Percentiles rank a stretch among this genome's conserved stretches.
phyloP scores from a whole-genome alignment of 306 rosid genomes.

The Arachis stenosperma region DNA sequence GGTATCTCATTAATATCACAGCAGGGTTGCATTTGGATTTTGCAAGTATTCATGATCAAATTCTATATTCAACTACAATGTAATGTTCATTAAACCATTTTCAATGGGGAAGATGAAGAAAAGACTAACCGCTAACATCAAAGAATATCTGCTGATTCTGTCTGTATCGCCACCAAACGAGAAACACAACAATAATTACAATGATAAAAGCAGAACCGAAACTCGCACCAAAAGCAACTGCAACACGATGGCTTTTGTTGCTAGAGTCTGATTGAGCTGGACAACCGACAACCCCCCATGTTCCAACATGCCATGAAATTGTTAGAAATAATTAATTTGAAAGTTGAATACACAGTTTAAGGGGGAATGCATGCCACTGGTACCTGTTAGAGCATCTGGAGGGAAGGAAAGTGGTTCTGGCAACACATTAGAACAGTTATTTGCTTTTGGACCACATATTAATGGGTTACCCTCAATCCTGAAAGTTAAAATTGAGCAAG shows the following conservation, averaged over 20 bases:
- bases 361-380: not conserved
- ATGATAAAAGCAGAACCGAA: constrained; percentile 72
- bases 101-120: not conserved
- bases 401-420: constrained; percentile 95
- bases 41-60: not conserved
- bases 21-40: not conserved
- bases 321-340: constrained; percentile 5
- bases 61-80: not conserved
- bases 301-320: constrained; percentile 33
- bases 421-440: constrained; percentile 71
- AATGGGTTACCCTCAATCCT: constrained; percentile 93
- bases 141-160: constrained; percentile 95
- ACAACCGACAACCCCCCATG: constrained; percentile 41
- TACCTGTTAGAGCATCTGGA: constrained; percentile 77
- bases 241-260: constrained; percentile 63
- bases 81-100: not conserved
- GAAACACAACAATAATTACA: constrained; percentile 59
- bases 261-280: constrained; percentile 61
- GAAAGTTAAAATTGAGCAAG: constrained; percentile 31
- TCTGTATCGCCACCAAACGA: constrained; percentile 91
- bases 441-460: constrained; percentile 77
- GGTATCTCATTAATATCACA: not conserved
- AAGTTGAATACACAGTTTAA: not conserved
- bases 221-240: constrained; percentile 85
- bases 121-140: constrained; percentile 80